phyloP scores from a whole-genome alignment of 1,284 basidiomycete genomes.

The Naganishia liquefaciens region DNA sequence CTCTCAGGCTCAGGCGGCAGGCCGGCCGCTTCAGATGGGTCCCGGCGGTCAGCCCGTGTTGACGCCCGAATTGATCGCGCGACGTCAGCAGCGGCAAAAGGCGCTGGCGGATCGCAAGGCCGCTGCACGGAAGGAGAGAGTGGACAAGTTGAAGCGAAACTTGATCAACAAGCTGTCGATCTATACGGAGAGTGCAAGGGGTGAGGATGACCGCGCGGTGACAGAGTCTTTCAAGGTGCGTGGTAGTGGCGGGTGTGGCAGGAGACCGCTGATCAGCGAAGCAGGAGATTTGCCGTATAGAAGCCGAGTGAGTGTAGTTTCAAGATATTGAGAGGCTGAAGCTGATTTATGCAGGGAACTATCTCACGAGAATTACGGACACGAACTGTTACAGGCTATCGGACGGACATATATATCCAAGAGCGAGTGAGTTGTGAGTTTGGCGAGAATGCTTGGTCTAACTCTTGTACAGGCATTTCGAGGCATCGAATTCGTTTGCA shows the following conservation, averaged over 20 bases:
- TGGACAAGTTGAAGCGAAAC: slow-evolving; percentile 78
- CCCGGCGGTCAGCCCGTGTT: slow-evolving; percentile 58
- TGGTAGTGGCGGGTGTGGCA: background rate
- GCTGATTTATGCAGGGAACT: slow-evolving; percentile 63
- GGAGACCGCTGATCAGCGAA: background rate
- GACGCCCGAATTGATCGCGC: slow-evolving; percentile 78
- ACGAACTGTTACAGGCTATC: slow-evolving; percentile 86
- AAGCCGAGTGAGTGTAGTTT: slow-evolving; percentile 67
- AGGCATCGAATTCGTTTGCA: slow-evolving; percentile 62
- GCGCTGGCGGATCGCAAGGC: slow-evolving; percentile 80
- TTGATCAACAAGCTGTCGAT: slow-evolving; percentile 85
- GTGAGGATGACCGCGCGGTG: slow-evolving; percentile 67
- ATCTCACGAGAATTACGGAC: slow-evolving; percentile 87
- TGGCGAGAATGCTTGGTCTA: background rate
- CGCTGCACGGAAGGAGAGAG: slow-evolving; percentile 71
- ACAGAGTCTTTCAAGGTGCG: slow-evolving; percentile 50
- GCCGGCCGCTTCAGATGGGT: slow-evolving; percentile 42
- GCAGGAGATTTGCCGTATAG: slow-evolving; percentile 71
- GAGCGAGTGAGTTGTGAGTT: slow-evolving; percentile 58
- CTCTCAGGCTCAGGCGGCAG: slow-evolving; percentile 30
- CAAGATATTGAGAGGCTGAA: background rate
- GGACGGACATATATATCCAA: slow-evolving; percentile 87
- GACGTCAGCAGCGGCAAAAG: slow-evolving; percentile 68
- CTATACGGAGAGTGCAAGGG: slow-evolving; percentile 84
- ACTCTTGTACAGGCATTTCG: slow-evolving; percentile 58